Percentiles rank a stretch among this genome's conserved stretches.
Conservation (phyloP, 1,139 yeast genomes). For the Yamadazyma siamensis region DNA sequence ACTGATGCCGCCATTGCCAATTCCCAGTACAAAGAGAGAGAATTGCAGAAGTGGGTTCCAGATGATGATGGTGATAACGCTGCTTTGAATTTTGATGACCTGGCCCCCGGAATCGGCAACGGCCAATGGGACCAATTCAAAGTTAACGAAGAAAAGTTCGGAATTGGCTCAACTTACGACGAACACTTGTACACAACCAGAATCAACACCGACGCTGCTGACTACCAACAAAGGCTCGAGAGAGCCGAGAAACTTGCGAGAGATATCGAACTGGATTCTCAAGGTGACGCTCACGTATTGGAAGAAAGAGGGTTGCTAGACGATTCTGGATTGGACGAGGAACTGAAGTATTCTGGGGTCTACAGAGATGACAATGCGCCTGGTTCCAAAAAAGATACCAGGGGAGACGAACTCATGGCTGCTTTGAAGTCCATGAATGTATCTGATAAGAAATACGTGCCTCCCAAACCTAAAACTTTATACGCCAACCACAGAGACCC, state of each 20-base stretch:
- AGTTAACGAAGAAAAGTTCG: constrained; percentile 83
- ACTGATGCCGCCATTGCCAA: constrained; percentile 82
- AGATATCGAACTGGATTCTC: constrained; percentile 72
- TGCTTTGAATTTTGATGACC: constrained; percentile 44
- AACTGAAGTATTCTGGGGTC: constrained; percentile 94
- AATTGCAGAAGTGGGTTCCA: constrained; percentile 83
- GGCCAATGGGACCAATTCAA: constrained; percentile 89
- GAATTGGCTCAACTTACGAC: constrained; percentile 81
- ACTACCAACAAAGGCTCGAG: constrained; percentile 59
- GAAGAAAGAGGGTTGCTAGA: constrained; percentile 89
- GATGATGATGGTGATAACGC: constrained; percentile 38
- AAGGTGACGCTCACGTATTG: constrained; percentile 75
- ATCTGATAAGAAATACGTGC: constrained; percentile 43
- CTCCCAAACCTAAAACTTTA: constrained; percentile 65
- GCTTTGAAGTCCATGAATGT: constrained; percentile 43
- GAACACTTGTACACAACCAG: constrained; percentile 88
- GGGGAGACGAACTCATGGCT: constrained; percentile 66
- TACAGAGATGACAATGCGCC: constrained; percentile 24
- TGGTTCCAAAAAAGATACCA: constrained; percentile 16
- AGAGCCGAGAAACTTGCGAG: constrained; percentile 77
- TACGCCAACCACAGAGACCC: constrained; percentile 61
- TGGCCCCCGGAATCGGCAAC: constrained; percentile 18
- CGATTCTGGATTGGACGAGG: constrained; percentile 90
- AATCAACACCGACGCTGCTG: constrained; percentile 72
- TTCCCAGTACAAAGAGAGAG: constrained; percentile 55